Evolutionary conservation across 2,329 filamentous ascomycete genomes (phyloP), one percentile per base, ranked within the genome.

Genomic region (Pyrenochaeta sp.): DNA sequence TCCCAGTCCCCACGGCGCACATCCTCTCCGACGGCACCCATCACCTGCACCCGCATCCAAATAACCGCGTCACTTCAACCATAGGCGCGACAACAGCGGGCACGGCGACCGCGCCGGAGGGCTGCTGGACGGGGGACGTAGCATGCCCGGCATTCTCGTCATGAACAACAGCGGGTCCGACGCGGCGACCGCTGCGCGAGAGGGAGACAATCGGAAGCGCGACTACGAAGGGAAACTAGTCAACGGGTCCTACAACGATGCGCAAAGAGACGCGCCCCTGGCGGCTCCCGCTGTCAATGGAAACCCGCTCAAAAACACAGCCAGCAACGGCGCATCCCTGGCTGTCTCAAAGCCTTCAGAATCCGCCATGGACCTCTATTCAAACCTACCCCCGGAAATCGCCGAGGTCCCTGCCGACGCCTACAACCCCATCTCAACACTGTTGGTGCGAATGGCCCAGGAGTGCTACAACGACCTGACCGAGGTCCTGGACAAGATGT

Each of bases 391-490:
- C 3, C 81, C 81, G 11, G 76, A 80, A 49, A 71, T 86, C 27
- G 71, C 74, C 34, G 90, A 96, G 63, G 87, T 96, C 45, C 86
- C 86, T 0, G 77, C 86, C 44, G 86, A 68, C 15, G 39, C 84
- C 22, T 95, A 91, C 67, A 80, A 93, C 42, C 86, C 90, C 3
- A 79, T 97, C 14, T 85, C 86, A 4, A 81, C 81, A 10, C 75
- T 99, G 31, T 80, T 97, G 38, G 82, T 84, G 53, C 85, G 94
- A 56, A 81, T 94, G 24, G 87, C 89, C 22, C 91, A 96, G 71
- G 84, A 87, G 61, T 90, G 89, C 35, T 92, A 92, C 72, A 90
- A 89, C 65, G 83, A 87, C 41, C 77, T 97, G 21, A 79, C 83
- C 35, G 85, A 88, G 7, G 79, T 87, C 49, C 80, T 96, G 29